Base-by-base conservation (phyloP, 345 rosid species). In the Citrus unshiu region DNA sequence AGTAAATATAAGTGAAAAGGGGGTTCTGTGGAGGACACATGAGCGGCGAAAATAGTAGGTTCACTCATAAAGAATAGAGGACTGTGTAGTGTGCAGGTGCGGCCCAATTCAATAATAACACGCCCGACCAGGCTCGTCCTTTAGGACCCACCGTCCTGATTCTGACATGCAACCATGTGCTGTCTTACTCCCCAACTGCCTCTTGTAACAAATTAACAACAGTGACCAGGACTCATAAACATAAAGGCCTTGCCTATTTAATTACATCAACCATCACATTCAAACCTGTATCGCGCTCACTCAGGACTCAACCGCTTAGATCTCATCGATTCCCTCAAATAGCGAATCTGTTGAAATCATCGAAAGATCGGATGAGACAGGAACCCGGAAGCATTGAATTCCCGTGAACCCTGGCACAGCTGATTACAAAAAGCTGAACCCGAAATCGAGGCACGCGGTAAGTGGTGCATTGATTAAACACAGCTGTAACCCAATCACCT, bases 401-500 rank as follows among this genome's bases (percentile, higher is more conserved):
- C 68, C 40, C 77, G 77, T 59, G 59, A 62, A 43, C 19, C 19
- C 46, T 21, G 34, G 4, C 60, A 49, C 70, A 63, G 30, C 3
- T 10, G 68, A 74, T 29, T 0, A 7, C 0, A 6, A 35, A 43
- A 7, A 43, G 78, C 37, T 2, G 62, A 77, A 61, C 32, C 84
- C 35, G 18, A 12, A 63, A 74, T 73, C 70, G 80, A 72, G 80
- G 75, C 83, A 79, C 80, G 82, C 90, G 81, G 80, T 83, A 70
- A 66, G 77, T 70, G 84, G 76, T 56, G 88, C 89, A 88, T 84
- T 82, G 83, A 86, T 72, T 81, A 78, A 60, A 22, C 87, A 83
- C 85, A 91, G 88, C 93, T 88, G 93, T 81, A 84, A 79, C 79
- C 84, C 89, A 87, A 72, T 76, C 88, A 84, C 70, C 79, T 49